phyloP scores from a whole-genome alignment of 768 basidiomycete species.

The Paxillus involutus region DNA sequence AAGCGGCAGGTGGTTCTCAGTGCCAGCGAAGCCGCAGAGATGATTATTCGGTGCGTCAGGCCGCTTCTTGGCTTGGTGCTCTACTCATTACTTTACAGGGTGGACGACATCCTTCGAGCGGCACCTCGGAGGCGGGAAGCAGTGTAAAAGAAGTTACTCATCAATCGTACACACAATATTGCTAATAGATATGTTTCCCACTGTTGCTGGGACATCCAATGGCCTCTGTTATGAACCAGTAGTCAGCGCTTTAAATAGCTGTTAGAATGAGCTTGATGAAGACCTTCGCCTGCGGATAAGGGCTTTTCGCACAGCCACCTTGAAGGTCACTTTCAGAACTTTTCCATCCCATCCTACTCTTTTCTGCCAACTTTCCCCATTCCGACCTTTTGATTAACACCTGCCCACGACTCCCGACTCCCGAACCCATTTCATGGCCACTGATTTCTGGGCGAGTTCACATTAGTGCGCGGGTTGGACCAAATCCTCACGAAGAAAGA shows the following conservation, averaged over 20 bases:
- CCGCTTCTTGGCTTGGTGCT: not conserved
- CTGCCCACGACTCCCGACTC: too few relatives aligned
- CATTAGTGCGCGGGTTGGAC: constrained; percentile 61
- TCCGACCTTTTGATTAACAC: too few relatives aligned
- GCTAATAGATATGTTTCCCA: constrained; percentile 1
- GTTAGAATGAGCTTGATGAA: too few relatives aligned
- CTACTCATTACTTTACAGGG: constrained; percentile 43
- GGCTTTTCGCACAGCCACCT: too few relatives aligned
- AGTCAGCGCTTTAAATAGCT: too few relatives aligned
- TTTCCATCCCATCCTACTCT: too few relatives aligned
- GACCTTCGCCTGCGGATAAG: too few relatives aligned
- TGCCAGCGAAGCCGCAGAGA: constrained; percentile 95
- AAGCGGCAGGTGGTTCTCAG: constrained; percentile 94
- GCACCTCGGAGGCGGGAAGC: constrained; percentile 86
- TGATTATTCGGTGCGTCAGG: constrained; percentile 83
- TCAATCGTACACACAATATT: not conserved
- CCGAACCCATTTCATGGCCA: constrained; percentile 56
- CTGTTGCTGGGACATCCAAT: not conserved
- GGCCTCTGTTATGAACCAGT: too few relatives aligned
- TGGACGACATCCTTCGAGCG: constrained; percentile 88
- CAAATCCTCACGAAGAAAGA: constrained; percentile 5
- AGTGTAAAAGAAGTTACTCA: constrained; percentile 38
- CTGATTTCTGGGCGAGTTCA: constrained; percentile 90
- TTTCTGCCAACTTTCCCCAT: too few relatives aligned
- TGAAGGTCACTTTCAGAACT: not conserved